Evolutionary conservation across 106 monocot genomes (phyloP), one percentile per base, ranked within the genome.

Genomic region (Posidonia australis): DNA sequence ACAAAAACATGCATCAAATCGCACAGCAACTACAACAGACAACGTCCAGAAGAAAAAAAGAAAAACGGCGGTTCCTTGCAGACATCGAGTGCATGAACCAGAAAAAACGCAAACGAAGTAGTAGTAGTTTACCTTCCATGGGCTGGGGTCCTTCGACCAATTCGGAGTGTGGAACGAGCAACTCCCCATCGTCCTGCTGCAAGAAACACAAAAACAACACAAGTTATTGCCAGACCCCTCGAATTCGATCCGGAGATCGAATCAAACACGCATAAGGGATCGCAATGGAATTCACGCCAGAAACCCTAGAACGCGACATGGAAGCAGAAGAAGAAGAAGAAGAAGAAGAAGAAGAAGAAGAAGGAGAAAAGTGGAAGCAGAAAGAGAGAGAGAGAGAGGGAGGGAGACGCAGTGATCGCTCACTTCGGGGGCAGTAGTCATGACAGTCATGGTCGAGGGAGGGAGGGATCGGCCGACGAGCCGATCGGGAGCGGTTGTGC

Each of bases 251-350:
- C 46, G 26, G 19, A 56, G 5, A 9, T 1, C 19, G 9, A 58
- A 5, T 87, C 86, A 62, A 77, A 58, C 21, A 58, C 21, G 82
- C 74, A 9, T 80, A 79, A 68, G 86, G 66, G 23, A 82, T 77
- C 80, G 77, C 75, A 66, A 86, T 53, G 65, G 86, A n/a, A n/a
- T n/a, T 86, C 86, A 86, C 82, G 61, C 71, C 65, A 31, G n/a
- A 20, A 17, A 67, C 67, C 54, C 72, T 44, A 67, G 60, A 61
- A 19, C 66, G 26, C 22, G 23, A 27, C 18, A 44, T 28, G 46
- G 24, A 6, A 36, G 27, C 58, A 19, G 43, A 36, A 30, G 44
- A 29, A 57, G 41, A 14, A 57, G 70, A 17, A 57, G 30, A n/a
- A 61, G 60, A 23, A 57, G 19, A 63, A 16, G 25, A 32, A 45